Conservation (phyloP, 192 early-diverging fungal species). For the Podila epicladia region DNA sequence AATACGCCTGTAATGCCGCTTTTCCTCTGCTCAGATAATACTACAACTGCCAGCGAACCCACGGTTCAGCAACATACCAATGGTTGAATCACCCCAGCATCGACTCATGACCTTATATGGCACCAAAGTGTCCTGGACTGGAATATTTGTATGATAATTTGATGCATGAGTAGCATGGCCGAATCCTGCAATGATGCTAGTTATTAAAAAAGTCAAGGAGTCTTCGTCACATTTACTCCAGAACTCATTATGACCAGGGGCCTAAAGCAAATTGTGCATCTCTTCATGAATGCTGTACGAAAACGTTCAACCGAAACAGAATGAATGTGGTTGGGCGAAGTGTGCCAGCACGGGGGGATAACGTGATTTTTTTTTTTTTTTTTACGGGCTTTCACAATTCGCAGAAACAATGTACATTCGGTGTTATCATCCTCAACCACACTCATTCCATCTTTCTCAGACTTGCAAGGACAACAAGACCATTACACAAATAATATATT, state of each 20-base stretch:
- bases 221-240: not conserved
- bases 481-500: not conserved
- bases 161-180: conserved; percentile 70
- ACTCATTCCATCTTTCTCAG: not conserved
- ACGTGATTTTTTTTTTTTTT: too few relatives aligned
- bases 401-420: too few relatives aligned
- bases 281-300: too few relatives aligned
- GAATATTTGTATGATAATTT: conserved; percentile 62
- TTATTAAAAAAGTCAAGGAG: too few relatives aligned
- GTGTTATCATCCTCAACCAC: not conserved
- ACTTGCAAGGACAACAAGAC: not conserved
- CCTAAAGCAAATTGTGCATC: too few relatives aligned
- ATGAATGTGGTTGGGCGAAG: not conserved
- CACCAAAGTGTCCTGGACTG: conserved; percentile 43
- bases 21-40: not conserved
- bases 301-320: not conserved
- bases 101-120: conserved; percentile 65
- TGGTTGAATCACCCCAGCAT: conserved; percentile 68
- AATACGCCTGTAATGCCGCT: conserved; percentile 53
- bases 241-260: too few relatives aligned
- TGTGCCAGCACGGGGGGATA: not conserved
- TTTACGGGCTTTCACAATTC: too few relatives aligned
- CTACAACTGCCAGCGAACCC: not conserved
- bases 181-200: conserved; percentile 50
- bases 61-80: conserved; percentile 21